A percentile compares a stretch with the other conserved stretches of the same genome.
phyloP scores from a whole-genome alignment of 2,329 filamentous ascomycete species.

The Neopestalotiopsis rosae region DNA sequence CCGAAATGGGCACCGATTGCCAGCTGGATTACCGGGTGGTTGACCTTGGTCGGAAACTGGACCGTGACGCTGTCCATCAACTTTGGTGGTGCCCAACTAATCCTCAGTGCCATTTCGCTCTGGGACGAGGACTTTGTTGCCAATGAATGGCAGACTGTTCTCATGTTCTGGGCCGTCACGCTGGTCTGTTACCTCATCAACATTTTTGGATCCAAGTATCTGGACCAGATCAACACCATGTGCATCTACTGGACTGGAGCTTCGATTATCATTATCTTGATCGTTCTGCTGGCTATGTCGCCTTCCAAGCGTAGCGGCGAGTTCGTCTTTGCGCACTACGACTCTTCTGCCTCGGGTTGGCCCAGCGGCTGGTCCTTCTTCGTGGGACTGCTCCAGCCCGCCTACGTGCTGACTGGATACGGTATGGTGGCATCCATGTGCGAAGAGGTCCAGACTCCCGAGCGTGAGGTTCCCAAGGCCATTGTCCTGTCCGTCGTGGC shows the following conservation, averaged over 20 bases:
- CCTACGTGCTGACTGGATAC: slow-evolving; percentile 68
- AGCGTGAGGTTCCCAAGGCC: slow-evolving; percentile 72
- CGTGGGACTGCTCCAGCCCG: slow-evolving; percentile 70
- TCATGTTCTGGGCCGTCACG: slow-evolving; percentile 77
- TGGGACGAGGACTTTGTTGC: slow-evolving; percentile 73
- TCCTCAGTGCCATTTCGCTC: slow-evolving; percentile 70
- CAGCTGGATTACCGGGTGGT: slow-evolving; percentile 73
- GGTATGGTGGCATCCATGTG: slow-evolving; percentile 77
- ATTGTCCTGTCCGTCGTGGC: slow-evolving; percentile 69
- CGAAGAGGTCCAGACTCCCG: slow-evolving; percentile 73
- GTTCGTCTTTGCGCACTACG: slow-evolving; percentile 73
- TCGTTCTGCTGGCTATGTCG: slow-evolving; percentile 65
- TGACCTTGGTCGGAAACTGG: slow-evolving; percentile 77
- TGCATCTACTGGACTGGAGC: slow-evolving; percentile 75
- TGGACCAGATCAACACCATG: slow-evolving; percentile 74
- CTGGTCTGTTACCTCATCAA: slow-evolving; percentile 68
- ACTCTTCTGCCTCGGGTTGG: slow-evolving; percentile 69
- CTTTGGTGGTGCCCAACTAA: slow-evolving; percentile 70
- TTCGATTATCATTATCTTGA: slow-evolving; percentile 57
- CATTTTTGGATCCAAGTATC: slow-evolving; percentile 61
- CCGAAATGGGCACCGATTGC: slow-evolving; percentile 70
- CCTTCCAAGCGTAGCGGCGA: slow-evolving; percentile 60
- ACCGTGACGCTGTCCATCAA: slow-evolving; percentile 69
- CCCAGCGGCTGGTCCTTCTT: slow-evolving; percentile 75
- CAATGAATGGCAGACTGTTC: slow-evolving; percentile 71